Evolutionary conservation across 2,329 filamentous ascomycete species (phyloP), one percentile per base, ranked within the genome.

Genomic region (Trichophyton rubrum): DNA sequence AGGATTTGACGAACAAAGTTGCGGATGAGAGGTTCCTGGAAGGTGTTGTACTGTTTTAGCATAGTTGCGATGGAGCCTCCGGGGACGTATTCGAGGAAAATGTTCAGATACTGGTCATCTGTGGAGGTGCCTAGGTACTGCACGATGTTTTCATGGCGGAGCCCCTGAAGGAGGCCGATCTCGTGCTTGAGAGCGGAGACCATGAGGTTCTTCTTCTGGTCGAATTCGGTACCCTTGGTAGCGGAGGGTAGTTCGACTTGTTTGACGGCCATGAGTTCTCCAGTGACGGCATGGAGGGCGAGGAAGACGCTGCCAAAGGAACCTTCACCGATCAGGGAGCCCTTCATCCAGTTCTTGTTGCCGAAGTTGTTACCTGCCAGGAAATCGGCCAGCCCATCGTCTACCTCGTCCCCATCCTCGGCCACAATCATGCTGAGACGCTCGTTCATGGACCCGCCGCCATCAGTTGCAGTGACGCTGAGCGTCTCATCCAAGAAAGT

Each of bases 311-410:
- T 91, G 68, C 93, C 93, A 69, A 99, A 99, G 3, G 91, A 96
- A 64, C 93, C 93, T 74, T 96, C 90, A 35, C 93, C 93, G 66
- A 99, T 99, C 64, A 97, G 80, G 35, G 92, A 91, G 70, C 93
- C 93, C 78, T 97, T 96, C 90, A 99, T 97, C 89, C 95, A 99
- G 74, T 96, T 95, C 77, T 92, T 88, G 64, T 96, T 91, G 65
- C 95, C 91, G 85, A 93, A 97, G 7, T 90, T 95, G 70, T 96
- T 90, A 65, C 90, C 89, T 38, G 90, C 85, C 45, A 97, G 80
- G 79, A 96, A 96, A 69, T 91, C 91, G 67, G 87, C 85, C 22
- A 97, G 80, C 67, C 93, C 91, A 69, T 91, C 89, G 68, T 97
- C 92, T 5, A 85, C 85, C 68, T 95, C 93, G 71, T 96, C 92